Evolutionary conservation across 257 asterid species (phyloP).

Genomic region (Petrea volubilis): DNA sequence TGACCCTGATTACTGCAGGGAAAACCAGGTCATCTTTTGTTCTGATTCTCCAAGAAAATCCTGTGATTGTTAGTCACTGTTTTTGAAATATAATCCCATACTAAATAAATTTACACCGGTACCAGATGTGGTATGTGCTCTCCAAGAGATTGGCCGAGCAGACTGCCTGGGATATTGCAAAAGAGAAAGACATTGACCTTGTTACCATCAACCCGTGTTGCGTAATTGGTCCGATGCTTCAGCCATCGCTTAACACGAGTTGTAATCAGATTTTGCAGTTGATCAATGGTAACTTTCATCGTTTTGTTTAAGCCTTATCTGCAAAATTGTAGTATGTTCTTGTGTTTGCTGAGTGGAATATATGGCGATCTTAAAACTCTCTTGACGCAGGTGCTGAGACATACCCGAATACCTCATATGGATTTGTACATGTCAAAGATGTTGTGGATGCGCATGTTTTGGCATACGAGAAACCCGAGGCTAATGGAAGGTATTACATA

Average conservation of each 20-base stretch:
- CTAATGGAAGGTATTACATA: conserved; percentile 59
- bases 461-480: conserved; percentile 59
- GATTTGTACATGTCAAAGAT: conserved; percentile 58
- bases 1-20: conserved; percentile 43
- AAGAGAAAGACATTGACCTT: conserved; percentile 59
- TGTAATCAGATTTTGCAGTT: conserved; percentile 41
- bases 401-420: neutral
- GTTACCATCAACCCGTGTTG: conserved; percentile 55
- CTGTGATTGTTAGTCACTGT: neutral
- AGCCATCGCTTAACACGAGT: conserved; percentile 62
- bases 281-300: conserved; percentile 41
- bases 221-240: conserved; percentile 63
- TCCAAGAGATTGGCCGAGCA: conserved; percentile 70
- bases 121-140: conserved; percentile 63
- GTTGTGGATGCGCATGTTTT: conserved; percentile 62
- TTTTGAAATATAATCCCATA: neutral
- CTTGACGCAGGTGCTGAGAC: neutral
- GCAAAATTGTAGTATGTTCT: no score
- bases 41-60: neutral
- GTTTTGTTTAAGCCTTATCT: no score
- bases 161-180: conserved; percentile 62
- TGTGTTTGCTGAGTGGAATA: no score
- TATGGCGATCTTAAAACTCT: no score
- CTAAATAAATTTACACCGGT: neutral
- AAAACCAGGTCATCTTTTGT: conserved; percentile 26